A percentile compares a stretch with the other conserved stretches of the same genome.
Conservation (phyloP, 177 flowering plant species). For the Vitis hybrid region DNA sequence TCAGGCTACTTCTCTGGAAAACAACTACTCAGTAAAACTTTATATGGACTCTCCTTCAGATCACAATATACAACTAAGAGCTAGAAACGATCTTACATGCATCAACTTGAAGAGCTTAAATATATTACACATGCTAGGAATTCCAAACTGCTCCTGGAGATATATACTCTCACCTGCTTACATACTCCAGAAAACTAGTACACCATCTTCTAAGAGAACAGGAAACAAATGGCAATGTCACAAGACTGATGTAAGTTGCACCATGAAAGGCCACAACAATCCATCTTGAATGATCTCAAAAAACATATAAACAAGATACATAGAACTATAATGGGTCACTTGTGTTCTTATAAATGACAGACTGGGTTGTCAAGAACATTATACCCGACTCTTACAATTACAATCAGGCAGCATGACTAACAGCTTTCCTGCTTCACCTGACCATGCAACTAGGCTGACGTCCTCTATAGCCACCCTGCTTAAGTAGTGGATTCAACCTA, state of each 20-base stretch:
- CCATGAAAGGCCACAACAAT: background rate
- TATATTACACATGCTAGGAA: background rate
- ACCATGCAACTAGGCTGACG: background rate
- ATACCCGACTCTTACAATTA: conserved; percentile 1
- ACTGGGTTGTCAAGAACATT: conserved; percentile 1
- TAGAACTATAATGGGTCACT: no score
- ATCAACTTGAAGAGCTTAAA: background rate
- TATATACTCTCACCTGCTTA: background rate
- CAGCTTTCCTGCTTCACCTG: background rate
- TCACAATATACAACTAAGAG: conserved; percentile 10
- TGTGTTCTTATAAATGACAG: no score
- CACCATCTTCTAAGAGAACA: background rate
- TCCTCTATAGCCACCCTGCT: background rate
- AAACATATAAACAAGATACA: conserved; percentile 6
- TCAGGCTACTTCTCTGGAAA: background rate
- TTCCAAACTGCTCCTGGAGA: background rate
- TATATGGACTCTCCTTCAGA: background rate
- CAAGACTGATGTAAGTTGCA: background rate
- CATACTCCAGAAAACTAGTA: background rate
- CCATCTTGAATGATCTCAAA: conserved; percentile 1
- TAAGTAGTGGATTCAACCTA: no score
- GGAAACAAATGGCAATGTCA: background rate
- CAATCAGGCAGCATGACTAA: background rate
- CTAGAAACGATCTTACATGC: conserved; percentile 2
- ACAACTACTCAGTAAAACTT: background rate